Evolutionary conservation across 2,329 filamentous ascomycete genomes (phyloP), one percentile per base, ranked within the genome.

Genomic region (Hypoxylon sp.): DNA sequence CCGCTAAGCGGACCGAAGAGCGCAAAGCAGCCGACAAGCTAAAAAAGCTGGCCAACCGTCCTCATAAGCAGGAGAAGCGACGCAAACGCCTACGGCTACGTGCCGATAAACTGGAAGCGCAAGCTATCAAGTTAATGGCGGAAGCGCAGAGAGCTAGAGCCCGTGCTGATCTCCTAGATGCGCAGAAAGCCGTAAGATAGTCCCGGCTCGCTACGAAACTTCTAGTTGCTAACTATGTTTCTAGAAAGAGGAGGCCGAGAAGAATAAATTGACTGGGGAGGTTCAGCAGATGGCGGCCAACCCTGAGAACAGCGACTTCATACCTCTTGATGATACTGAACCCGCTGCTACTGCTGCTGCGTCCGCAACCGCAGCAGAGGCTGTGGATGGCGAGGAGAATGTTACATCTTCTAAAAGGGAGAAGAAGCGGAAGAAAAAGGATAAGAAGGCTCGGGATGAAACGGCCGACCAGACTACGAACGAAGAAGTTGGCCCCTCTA

Each of bases 81-180:
- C 78, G 76, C 38, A 70, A 74, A 51, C 78, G 77, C 18, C 68
- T 82, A 51, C 75, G 79, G 22, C 64, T 65, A n/a, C 78, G 79
- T 26, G 78, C 79, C 30, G 76, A 80, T 24, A 79, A 79, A 70
- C 75, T 82, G 33, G 78, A 82, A 71, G 71, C 70, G 2, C 74
- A 82, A 71, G 80, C 78, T 1, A 67, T 73, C 20, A 79, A 80
- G 73, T 64, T 85, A 32, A 69, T 81, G 69, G 72, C 70, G 0
- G 77, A 83, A 60, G 78, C 82, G 0, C 77, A 80, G 64, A 78
- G 76, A 60, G 72, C 73, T 12, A 71, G 71, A 48, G 76, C 67
- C 26, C 74, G 69, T 18, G 71, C 74, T 28, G 73, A 74, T 40
- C 51, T 67, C 26, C 68, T 77, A 9, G 72, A 74, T 24, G 64